phyloP scores from a whole-genome alignment of 768 basidiomycete genomes.

The Auriscalpium orientale region DNA sequence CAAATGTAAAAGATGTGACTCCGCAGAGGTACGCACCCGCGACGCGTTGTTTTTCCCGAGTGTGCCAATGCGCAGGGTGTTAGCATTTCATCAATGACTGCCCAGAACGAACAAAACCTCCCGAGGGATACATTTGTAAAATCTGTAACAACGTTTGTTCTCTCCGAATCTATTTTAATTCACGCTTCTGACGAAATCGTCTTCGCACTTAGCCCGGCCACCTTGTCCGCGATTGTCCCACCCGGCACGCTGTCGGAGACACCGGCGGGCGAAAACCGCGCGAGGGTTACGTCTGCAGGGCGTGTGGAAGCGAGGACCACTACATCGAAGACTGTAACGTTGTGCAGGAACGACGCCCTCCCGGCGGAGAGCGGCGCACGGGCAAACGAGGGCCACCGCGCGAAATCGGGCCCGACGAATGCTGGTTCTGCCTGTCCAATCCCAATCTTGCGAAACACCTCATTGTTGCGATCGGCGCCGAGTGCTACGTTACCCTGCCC shows the following conservation, averaged over 20 bases:
- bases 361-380: constrained; percentile 23
- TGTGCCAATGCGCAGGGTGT: neutral
- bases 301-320: constrained; percentile 83
- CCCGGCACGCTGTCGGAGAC: constrained; percentile 67
- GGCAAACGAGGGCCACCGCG: constrained; percentile 53
- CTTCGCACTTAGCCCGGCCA: constrained; percentile 59
- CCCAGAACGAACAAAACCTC: constrained; percentile 66
- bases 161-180: neutral
- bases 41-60: neutral
- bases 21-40: constrained; percentile 48
- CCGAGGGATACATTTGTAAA: constrained; percentile 82
- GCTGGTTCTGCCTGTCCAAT: constrained; percentile 98
- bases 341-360: constrained; percentile 43
- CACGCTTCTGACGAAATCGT: constrained; percentile 1
- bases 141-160: constrained; percentile 65
- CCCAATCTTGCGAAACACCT: constrained; percentile 91
- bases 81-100: constrained; percentile 76
- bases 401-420: constrained; percentile 84
- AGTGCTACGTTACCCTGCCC: constrained; percentile 93
- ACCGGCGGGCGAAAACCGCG: constrained; percentile 79
- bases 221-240: constrained; percentile 84
- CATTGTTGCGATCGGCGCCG: constrained; percentile 87
- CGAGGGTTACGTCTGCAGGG: constrained; percentile 83
- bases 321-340: constrained; percentile 82
- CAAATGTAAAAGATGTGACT: constrained; percentile 71